Evolutionary conservation across 176 grass and related monocot genomes (phyloP), one percentile per base, ranked within the genome.

Genomic region (Lolium perenne): DNA sequence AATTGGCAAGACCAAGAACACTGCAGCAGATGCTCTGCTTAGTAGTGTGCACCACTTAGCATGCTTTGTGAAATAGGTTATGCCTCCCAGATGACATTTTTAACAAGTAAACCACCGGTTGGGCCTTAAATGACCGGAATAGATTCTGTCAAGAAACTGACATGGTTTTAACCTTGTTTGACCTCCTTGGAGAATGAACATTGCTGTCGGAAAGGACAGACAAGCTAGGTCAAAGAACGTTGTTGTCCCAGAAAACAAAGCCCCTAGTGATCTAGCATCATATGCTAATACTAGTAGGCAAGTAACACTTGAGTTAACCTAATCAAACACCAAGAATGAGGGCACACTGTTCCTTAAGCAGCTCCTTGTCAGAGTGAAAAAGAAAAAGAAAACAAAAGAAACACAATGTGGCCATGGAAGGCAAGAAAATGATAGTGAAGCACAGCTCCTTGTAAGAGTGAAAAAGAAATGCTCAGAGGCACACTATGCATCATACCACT

Each of bases 151-250:
- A 18, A 59, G 61, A 81, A 87, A 84, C 85, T 29, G 77, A 71
- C 43, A 81, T 6, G 43, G 70, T 88, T n/a, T 61, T 88, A 46
- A 74, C 86, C 90, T 91, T 82, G 86, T 91, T 91, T 91, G 86
- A 91, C 90, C 77, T 77, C 71, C 77, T 88, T 84, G 90, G 87
- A 91, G 71, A 47, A 35, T 17, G 74, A 56, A 76, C 23, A 57
- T 38, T 49, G 13, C 21, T 88, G 32, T 81, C 66, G 21, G 15
- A 23, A 60, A 78, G 70, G 76, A 77, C 68, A 57, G 71, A 85
- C 86, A 88, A 79, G 32, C 14, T 5, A 55, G 71, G 71, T 88
- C 86, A 88, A 91, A 61, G 53, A 49, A 87, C 70, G 61, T 7
- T 84, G 76, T 70, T 80, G 43, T 65, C 73, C 50, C 81, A 84